Base-by-base conservation (phyloP, 768 basidiomycete genomes). In the Daedaleopsis sinensis region DNA sequence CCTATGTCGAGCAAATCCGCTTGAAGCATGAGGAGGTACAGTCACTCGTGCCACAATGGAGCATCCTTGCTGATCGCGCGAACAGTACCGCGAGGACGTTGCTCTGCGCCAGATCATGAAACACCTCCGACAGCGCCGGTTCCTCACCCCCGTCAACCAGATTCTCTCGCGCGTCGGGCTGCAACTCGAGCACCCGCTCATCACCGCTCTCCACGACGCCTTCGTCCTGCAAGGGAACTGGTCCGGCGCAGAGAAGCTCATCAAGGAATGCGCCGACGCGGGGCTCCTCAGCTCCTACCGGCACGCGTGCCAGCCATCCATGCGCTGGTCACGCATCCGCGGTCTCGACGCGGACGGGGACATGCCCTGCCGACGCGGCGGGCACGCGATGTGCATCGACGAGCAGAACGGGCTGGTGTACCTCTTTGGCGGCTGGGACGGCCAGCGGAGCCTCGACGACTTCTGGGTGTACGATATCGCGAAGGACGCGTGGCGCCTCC, bases 341-440 rank as follows among this genome's bases (percentile, higher is more conserved):
- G 88, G 83, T 21, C 79, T 82, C n/a, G 83, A 88, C 63, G 78
- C 84, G 1, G 84, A 88, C 66, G 85, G 85, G 10, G 88, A 90
- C 65, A 72, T 80, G 0, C 91, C 92, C 6, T 78, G 81, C 24
- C 78, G 83, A 48, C 84, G 92, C 0, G 89, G 91, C 16, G 92
- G 91, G 0, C 90, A 93, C 64, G 87, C 89, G 21, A 91, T 91
- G 89, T 91, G 89, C 65, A 84, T 92, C 63, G 91, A 93, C 68
- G 75, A 80, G 23, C 77, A 80, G 9, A 79, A 83, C 42, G 82
- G 83, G 7, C 72, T 82, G 47, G 84, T 93, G 32, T 93, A 93
- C 69, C 79, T 93, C 21, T 84, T 91, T 56, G 92, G 91, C 1
- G 92, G 92, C 0, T 93, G 88, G 85, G 84, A 91, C 62, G 90